These are phyloP conservation scores for Amaranthus cruentus DNA, from an alignment of 148 eudicot species.

Conservation along the genomic window DNA sequence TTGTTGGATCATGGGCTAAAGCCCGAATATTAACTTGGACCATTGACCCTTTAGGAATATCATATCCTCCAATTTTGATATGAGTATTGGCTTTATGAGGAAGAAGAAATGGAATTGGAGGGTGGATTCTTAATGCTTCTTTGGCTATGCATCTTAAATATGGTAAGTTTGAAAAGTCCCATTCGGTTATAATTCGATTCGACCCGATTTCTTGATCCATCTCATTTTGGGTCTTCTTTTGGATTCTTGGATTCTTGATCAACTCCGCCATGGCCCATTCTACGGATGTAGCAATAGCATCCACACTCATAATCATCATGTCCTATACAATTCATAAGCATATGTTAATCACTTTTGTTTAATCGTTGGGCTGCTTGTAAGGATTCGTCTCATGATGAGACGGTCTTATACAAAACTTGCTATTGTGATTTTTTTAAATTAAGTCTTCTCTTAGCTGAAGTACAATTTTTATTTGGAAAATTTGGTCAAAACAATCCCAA, in stretches of 20 bases:
- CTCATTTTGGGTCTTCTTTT: constrained; percentile 37
- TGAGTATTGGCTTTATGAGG: constrained; percentile 31
- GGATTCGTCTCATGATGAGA: too few species aligned
- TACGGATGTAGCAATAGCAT: constrained; percentile 19
- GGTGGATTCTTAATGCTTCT: constrained; percentile 33
- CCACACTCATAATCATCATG: constrained; percentile 27
- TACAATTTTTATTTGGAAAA: too few species aligned
- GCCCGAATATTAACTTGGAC: constrained; percentile 29
- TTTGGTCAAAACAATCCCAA: too few species aligned
- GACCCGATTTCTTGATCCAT: constrained; percentile 25
- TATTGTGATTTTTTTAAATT: too few species aligned
- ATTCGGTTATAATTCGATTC: constrained; percentile 27
- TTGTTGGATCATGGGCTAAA: constrained; percentile 25
- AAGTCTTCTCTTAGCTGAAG: too few species aligned
- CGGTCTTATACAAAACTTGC: too few species aligned
- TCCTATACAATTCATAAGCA: constrained; percentile 16
- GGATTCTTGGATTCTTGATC: constrained; percentile 30
- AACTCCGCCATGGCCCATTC: constrained; percentile 39
- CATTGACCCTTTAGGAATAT: constrained; percentile 32
- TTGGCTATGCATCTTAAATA: constrained; percentile 32
- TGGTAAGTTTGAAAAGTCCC: constrained; percentile 38
- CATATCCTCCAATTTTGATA: constrained; percentile 29
- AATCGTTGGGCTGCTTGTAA: too few species aligned
- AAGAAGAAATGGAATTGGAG: constrained; percentile 29
- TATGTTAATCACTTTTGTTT: too few species aligned